Evolutionary conservation across 257 asterid species (phyloP).

Genomic region (Phtheirospermum japonicum): DNA sequence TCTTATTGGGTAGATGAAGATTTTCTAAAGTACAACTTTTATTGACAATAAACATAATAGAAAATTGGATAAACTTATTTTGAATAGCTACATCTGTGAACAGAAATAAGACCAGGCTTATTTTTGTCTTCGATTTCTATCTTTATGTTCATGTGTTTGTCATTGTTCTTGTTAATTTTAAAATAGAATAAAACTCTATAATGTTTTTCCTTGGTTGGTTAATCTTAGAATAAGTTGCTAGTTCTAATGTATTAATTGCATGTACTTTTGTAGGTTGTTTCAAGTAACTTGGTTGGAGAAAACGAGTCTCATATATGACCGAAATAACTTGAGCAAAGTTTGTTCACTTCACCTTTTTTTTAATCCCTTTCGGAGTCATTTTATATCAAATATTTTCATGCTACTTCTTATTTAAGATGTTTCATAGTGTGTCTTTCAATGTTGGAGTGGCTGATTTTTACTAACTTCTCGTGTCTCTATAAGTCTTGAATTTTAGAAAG

Average conservation of each 20-base stretch:
- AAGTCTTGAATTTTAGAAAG: too few relatives aligned
- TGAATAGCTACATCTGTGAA: constrained; percentile 10
- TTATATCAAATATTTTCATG: constrained; percentile 7
- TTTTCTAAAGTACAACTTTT: not conserved
- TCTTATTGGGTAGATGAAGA: not conserved
- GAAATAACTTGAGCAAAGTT: constrained; percentile 67
- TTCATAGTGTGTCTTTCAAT: constrained; percentile 20
- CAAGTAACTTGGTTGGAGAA: constrained; percentile 84
- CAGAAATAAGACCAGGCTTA: not conserved
- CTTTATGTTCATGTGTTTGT: constrained; percentile 7
- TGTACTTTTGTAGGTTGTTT: constrained; percentile 82
- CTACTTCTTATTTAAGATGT: constrained; percentile 11
- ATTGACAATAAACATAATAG: constrained; percentile 1
- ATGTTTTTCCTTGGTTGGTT: constrained; percentile 7
- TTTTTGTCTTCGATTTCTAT: not conserved
- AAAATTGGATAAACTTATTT: constrained; percentile 10
- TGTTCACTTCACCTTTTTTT: constrained; percentile 45
- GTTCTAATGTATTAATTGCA: constrained; percentile 31
- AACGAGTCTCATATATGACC: constrained; percentile 84
- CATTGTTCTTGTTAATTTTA: constrained; percentile 5
- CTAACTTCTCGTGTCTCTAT: not conserved
- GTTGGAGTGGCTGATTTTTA: constrained; percentile 13
- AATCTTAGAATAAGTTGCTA: constrained; percentile 15
- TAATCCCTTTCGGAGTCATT: constrained; percentile 23
- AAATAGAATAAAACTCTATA: constrained; percentile 7